A percentile compares a stretch with the other conserved stretches of the same genome.
Evolutionary conservation across 768 basidiomycete species (phyloP).

Genomic region (Amanita muscaria): DNA sequence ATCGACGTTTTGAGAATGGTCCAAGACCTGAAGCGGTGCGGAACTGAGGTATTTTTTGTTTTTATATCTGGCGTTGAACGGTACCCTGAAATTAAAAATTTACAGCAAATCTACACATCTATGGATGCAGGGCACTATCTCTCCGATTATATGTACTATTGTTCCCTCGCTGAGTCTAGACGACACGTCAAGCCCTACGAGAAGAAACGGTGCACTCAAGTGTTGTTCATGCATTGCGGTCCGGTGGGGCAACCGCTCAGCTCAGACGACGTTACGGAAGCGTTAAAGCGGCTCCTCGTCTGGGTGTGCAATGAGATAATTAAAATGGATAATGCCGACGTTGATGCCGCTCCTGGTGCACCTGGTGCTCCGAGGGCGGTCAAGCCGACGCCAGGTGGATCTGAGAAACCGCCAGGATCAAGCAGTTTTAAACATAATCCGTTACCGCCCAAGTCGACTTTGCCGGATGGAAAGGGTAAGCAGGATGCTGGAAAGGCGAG

Average conservation of each 20-base stretch:
- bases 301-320: conserved; percentile 46
- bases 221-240: conserved; percentile 66
- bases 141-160: conserved; percentile 72
- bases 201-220: conserved; percentile 35
- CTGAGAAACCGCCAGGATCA: too few relatives aligned
- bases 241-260: conserved; percentile 56
- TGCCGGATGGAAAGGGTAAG: too few relatives aligned
- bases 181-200: conserved; percentile 37
- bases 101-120: conserved; percentile 61
- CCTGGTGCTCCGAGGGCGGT: too few relatives aligned
- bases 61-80: too few relatives aligned
- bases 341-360: conserved; percentile 8
- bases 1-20: conserved; percentile 52
- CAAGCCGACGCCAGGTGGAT: too few relatives aligned
- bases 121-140: conserved; percentile 72
- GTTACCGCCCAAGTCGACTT: too few relatives aligned
- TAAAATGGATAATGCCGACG: conserved; percentile 24
- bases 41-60: conserved; percentile 45
- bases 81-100: too few relatives aligned
- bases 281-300: conserved; percentile 49
- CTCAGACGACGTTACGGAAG: conserved; percentile 60
- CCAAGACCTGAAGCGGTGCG: conserved; percentile 42
- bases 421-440: too few relatives aligned
- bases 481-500: too few relatives aligned
- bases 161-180: conserved; percentile 62